Evolutionary conservation across 805 yeast species (phyloP).

Genomic region (Metschnikowia chrysomelidarum): DNA sequence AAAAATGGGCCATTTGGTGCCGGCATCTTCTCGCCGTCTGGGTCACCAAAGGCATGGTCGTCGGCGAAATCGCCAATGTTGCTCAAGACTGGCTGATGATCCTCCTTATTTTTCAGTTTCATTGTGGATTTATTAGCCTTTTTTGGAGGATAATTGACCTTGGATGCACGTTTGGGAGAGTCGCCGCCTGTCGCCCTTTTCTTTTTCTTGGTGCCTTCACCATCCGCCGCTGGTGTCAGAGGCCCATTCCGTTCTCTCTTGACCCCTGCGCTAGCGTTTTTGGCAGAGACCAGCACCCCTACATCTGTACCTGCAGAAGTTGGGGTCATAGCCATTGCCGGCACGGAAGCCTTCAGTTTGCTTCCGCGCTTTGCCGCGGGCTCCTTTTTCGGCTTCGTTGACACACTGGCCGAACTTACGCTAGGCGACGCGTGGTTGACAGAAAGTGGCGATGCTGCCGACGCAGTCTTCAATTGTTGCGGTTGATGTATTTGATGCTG

Average conservation of each 20-base stretch:
- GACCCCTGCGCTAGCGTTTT: constrained; percentile 18
- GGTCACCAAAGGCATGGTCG: constrained; percentile 1
- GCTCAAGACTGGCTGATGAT: constrained; percentile 10
- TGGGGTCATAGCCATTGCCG: constrained; percentile 18
- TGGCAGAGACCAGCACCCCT: constrained; percentile 7
- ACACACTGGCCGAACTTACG: constrained; percentile 14
- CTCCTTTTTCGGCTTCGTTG: constrained; percentile 36
- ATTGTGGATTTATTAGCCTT: constrained; percentile 14
- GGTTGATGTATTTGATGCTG: constrained; percentile 11
- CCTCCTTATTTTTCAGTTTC: constrained; percentile 20
- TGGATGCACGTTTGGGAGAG: constrained; percentile 41
- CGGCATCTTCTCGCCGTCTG: constrained; percentile 17
- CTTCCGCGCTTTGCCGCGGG: constrained; percentile 31
- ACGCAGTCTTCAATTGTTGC: constrained; percentile 18
- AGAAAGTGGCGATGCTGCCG: constrained; percentile 35
- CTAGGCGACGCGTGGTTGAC: constrained; percentile 37
- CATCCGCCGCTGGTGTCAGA: constrained; percentile 41
- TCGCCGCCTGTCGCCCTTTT: constrained; percentile 25
- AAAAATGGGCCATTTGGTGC: constrained; percentile 25
- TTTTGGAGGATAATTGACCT: too few relatives aligned
- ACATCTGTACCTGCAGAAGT: constrained; percentile 17
- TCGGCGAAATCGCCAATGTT: too few relatives aligned
- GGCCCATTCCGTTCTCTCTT: constrained; percentile 41
- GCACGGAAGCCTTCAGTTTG: constrained; percentile 31
- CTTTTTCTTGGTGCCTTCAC: constrained; percentile 31